Evolutionary conservation across 805 yeast species (phyloP), one percentile per base, ranked within the genome.

Genomic region (Candida pseudofarinosa): DNA sequence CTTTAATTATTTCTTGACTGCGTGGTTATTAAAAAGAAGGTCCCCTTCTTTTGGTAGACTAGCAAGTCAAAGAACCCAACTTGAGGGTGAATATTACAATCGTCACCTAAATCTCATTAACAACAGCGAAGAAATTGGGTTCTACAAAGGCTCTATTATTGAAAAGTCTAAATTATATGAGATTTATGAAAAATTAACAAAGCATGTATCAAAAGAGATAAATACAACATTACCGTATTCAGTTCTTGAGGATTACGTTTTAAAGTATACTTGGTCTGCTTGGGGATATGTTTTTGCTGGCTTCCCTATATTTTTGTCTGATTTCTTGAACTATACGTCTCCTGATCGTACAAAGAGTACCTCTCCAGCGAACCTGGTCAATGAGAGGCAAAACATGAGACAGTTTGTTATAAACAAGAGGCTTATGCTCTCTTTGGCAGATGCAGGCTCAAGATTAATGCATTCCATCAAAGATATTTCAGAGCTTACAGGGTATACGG

Each of bases 231-330:
- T 86, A 43, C 65, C 74, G 8, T 90, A 88, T 60, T 83, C 81
- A 40, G 71, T 87, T 47, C 62, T 85, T 45, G 97, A 90, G 66
- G 95, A 88, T 58, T 88, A 88, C 56, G 79, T 89, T 38, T 75
- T 90, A 61, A 90, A 89, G 65, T 88, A 87, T 58, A 80, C 91
- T 10, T 90, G 97, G 97, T 88, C 96, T 3, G 96, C 95, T 0
- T 76, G 90, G 65, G 97, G 97, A n/a, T 89, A 88, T 59, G 63
- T 89, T 17, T 89, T 88, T 66, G 87, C 96, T 0, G 85, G 96
- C 1, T 75, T 90, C 48, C 98, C 98, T 2, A 90, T 90, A 14
- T 79, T 89, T 40, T 60, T 88, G 44, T 83, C 82, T 15, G 75
- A 70, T 41, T 47, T 66, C 28, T 64, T 65, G 68, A 28, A 28